Conservation (phyloP, 345 rosid genomes). For the Raphanus raphanistrum region DNA sequence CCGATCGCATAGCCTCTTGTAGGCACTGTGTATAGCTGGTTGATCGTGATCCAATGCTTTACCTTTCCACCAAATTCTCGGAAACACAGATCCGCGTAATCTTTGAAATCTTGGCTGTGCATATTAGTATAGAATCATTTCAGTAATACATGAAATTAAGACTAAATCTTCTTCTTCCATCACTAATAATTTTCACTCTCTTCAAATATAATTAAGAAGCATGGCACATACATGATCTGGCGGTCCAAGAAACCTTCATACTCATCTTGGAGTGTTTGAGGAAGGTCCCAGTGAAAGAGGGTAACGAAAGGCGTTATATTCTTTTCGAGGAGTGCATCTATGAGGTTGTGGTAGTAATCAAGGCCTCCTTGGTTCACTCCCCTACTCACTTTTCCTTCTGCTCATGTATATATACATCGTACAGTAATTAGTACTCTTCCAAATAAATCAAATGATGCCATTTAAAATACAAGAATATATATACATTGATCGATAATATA, state of each 20-base stretch:
- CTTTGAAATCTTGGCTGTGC: not conserved
- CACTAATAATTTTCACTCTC: not conserved
- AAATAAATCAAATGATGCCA: not conserved
- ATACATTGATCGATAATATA: not conserved
- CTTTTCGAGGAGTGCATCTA: constrained; percentile 3
- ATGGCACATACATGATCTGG: not conserved
- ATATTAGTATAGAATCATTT: not conserved
- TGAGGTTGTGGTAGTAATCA: not conserved
- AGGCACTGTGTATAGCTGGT: constrained; percentile 4
- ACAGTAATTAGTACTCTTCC: not conserved
- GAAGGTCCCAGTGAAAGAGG: constrained; percentile 1
- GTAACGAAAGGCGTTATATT: not conserved
- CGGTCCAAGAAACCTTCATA: constrained; percentile 2
- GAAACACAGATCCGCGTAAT: not conserved
- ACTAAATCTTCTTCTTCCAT: not conserved
- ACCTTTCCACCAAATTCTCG: not conserved
- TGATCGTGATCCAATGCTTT: not conserved
- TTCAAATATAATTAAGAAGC: not conserved
- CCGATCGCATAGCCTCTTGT: not conserved
- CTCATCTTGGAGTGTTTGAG: constrained; percentile 1
- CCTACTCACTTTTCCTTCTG: constrained; percentile 1
- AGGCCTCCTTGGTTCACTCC: constrained; percentile 4
- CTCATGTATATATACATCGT: not conserved
- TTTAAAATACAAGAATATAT: not conserved
- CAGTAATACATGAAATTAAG: not conserved